Evolutionary conservation across 2,329 filamentous ascomycete species (phyloP).

Genomic region (Bisporella sp.): DNA sequence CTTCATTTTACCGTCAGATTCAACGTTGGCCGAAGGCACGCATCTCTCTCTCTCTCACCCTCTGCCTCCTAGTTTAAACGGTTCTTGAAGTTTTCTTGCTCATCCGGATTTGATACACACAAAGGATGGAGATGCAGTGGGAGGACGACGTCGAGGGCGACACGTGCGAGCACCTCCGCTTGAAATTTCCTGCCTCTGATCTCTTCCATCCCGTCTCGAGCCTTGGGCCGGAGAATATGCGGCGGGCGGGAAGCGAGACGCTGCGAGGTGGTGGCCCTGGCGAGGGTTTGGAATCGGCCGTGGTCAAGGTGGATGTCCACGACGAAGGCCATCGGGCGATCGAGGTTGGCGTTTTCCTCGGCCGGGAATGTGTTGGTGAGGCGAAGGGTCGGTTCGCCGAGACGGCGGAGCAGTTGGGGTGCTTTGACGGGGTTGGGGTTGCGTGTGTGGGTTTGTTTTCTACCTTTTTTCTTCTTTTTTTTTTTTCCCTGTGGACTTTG

Average conservation of each 20-base stretch:
- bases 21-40: neutral
- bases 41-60: neutral
- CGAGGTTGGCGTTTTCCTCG: neutral
- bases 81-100: neutral
- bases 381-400: slow-evolving; percentile 1
- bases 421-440: too few species aligned
- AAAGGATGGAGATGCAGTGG: neutral
- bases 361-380: neutral
- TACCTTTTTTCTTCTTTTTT: neutral
- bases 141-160: neutral
- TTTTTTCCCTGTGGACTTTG: neutral
- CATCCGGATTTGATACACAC: neutral
- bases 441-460: neutral
- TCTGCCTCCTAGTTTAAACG: neutral
- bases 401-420: neutral
- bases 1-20: neutral
- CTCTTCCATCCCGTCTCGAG: neutral
- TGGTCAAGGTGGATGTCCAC: neutral
- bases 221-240: too few species aligned
- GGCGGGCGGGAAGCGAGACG: neutral
- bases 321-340: neutral
- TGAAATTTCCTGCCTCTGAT: neutral
- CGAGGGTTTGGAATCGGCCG: neutral
- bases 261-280: neutral
- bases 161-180: neutral